Percentiles rank a stretch among this genome's conserved stretches.
Conservation (phyloP, 148 eudicot species). For the Gaultheria prostrata region DNA sequence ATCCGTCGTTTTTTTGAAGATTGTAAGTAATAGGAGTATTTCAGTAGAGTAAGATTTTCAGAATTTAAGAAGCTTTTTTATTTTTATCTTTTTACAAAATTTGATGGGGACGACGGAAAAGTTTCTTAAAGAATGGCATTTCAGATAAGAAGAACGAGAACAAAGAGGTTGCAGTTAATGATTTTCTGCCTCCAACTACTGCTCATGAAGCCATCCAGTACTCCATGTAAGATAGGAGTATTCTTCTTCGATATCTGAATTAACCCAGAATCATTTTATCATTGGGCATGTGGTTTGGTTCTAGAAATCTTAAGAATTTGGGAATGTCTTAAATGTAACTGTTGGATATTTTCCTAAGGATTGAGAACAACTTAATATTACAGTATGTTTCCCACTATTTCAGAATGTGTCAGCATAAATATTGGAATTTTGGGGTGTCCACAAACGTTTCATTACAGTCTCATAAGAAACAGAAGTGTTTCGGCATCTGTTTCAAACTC, state of each 20-base stretch:
- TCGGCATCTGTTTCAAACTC: neutral
- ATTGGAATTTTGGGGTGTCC: neutral
- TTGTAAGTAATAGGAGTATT: slow-evolving; percentile 32
- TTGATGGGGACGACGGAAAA: neutral
- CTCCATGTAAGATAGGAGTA: slow-evolving; percentile 70
- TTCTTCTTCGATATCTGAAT: neutral
- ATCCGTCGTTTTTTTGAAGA: slow-evolving; percentile 87
- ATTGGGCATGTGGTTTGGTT: neutral
- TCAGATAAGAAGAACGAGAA: slow-evolving; percentile 72
- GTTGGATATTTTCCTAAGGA: neutral
- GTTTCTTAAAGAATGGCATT: slow-evolving; percentile 16
- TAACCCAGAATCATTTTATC: neutral
- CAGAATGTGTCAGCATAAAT: neutral
- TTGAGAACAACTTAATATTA: neutral
- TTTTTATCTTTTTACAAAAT: neutral
- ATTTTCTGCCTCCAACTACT: slow-evolving; percentile 46
- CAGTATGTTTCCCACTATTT: neutral
- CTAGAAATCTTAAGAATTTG: neutral
- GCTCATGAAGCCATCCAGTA: slow-evolving; percentile 62
- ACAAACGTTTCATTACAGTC: neutral
- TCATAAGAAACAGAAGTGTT: neutral
- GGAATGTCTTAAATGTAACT: neutral
- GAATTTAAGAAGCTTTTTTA: neutral
- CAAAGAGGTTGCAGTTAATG: slow-evolving; percentile 59
- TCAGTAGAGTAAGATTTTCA: neutral